phyloP scores from a whole-genome alignment of 1,284 basidiomycete species.

The Schizophyllum amplum region DNA sequence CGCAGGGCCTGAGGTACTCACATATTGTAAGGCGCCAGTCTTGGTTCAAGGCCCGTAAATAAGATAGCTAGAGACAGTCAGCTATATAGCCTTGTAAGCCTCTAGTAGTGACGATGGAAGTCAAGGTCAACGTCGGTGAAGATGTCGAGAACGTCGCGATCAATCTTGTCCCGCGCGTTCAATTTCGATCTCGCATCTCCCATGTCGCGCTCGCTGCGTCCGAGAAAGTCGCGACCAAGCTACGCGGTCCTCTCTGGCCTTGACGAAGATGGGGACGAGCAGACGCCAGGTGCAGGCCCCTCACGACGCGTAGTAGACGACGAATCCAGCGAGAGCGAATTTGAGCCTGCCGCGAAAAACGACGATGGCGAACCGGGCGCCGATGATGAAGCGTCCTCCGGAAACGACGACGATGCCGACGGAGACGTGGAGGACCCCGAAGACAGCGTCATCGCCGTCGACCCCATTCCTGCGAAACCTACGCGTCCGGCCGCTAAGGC shows the following conservation, averaged over 20 bases:
- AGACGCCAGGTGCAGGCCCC: slow-evolving; percentile 18
- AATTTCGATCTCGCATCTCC: neutral
- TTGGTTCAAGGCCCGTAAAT: no score
- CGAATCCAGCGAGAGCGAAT: slow-evolving; percentile 28
- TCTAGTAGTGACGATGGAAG: no score
- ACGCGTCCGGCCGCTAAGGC: neutral
- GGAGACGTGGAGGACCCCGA: slow-evolving; percentile 13
- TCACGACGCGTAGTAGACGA: slow-evolving; percentile 22
- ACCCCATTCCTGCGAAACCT: slow-evolving; percentile 4
- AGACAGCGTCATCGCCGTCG: slow-evolving; percentile 7
- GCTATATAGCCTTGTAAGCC: no score
- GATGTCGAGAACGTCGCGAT: neutral
- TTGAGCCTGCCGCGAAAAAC: slow-evolving; percentile 18
- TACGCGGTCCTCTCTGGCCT: slow-evolving; percentile 26
- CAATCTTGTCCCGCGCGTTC: neutral
- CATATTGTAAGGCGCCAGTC: no score
- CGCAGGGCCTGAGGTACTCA: no score
- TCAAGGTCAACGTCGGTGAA: no score
- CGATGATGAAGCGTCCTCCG: no score
- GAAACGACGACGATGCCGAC: slow-evolving; percentile 4
- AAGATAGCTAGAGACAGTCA: no score
- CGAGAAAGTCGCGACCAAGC: slow-evolving; percentile 31
- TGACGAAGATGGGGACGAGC: slow-evolving; percentile 21
- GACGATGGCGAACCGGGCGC: no score
- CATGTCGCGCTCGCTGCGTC: slow-evolving; percentile 36